Percentiles rank a stretch among this genome's conserved stretches.
Evolutionary conservation across 768 basidiomycete genomes (phyloP).

Genomic region (Mycena maculata): DNA sequence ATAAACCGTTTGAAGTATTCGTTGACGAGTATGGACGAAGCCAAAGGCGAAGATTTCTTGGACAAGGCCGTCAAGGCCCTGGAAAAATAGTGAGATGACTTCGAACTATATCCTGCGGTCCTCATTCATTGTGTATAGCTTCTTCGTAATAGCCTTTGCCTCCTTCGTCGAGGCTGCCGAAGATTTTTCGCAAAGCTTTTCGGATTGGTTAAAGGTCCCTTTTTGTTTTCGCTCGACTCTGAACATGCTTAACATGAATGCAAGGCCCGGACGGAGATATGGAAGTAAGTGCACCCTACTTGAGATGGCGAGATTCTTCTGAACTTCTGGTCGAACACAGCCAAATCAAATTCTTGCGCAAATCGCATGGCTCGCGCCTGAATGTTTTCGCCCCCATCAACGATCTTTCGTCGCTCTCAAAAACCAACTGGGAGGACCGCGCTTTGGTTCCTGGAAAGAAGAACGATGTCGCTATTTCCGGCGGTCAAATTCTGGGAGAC

Average conservation of each 20-base stretch:
- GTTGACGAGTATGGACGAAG: constrained; percentile 78
- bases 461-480: constrained; percentile 79
- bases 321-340: constrained; percentile 49
- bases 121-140: constrained; percentile 57
- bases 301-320: neutral
- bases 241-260: neutral
- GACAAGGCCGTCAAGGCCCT: constrained; percentile 78
- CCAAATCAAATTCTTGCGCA: constrained; percentile 88
- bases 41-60: constrained; percentile 66
- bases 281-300: constrained; percentile 73
- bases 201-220: constrained; percentile 85
- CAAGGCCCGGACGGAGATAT: constrained; percentile 89
- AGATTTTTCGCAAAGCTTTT: constrained; percentile 76
- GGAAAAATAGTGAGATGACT: constrained; percentile 84
- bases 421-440: constrained; percentile 67
- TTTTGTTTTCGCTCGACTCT: neutral
- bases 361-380: constrained; percentile 81
- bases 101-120: neutral
- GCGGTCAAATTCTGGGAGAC: constrained; percentile 90
- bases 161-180: constrained; percentile 81
- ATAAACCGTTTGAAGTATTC: constrained; percentile 88
- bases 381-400: constrained; percentile 93
- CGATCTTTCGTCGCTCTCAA: constrained; percentile 87
- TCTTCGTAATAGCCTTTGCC: constrained; percentile 95
- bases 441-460: constrained; percentile 74